These are phyloP conservation scores for Sphagnum tenellum DNA, from an alignment of 225 moss, liverwort and hornwort genomes.

Conservation along the genomic window DNA sequence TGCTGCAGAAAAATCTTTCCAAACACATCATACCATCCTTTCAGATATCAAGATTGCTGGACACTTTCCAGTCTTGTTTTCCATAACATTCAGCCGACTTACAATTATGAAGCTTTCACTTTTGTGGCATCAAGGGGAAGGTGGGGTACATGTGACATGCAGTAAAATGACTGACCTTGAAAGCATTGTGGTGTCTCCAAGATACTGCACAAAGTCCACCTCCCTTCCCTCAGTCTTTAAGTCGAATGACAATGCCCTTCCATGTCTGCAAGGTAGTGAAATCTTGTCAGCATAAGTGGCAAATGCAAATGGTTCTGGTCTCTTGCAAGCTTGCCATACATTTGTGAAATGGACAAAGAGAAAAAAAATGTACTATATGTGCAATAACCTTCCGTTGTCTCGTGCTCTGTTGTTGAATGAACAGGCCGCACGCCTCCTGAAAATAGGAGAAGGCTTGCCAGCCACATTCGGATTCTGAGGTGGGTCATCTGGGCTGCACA, in stretches of 20 bases:
- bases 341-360: too few relatives aligned
- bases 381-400: slow-evolving; percentile 52
- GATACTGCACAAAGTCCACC: slow-evolving; percentile 65
- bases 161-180: slow-evolving; percentile 22
- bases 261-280: slow-evolving; percentile 52
- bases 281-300: background rate
- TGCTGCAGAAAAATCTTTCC: too few relatives aligned
- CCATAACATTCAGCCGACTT: too few relatives aligned
- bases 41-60: too few relatives aligned
- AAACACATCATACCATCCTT: too few relatives aligned
- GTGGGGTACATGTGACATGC: too few relatives aligned
- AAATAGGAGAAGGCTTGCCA: slow-evolving; percentile 68
- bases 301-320: too few relatives aligned
- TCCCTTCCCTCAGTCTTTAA: slow-evolving; percentile 72
- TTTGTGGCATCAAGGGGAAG: too few relatives aligned
- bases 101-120: too few relatives aligned
- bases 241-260: slow-evolving; percentile 86
- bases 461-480: slow-evolving; percentile 72
- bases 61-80: too few relatives aligned
- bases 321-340: too few relatives aligned
- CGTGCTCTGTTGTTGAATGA: slow-evolving; percentile 51
- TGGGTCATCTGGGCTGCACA: slow-evolving; percentile 95
- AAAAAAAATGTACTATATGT: too few relatives aligned
- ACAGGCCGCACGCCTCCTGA: slow-evolving; percentile 77
- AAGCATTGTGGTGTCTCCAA: slow-evolving; percentile 41